phyloP scores from a whole-genome alignment of 441 rosid species.

The Mallotus repandus region DNA sequence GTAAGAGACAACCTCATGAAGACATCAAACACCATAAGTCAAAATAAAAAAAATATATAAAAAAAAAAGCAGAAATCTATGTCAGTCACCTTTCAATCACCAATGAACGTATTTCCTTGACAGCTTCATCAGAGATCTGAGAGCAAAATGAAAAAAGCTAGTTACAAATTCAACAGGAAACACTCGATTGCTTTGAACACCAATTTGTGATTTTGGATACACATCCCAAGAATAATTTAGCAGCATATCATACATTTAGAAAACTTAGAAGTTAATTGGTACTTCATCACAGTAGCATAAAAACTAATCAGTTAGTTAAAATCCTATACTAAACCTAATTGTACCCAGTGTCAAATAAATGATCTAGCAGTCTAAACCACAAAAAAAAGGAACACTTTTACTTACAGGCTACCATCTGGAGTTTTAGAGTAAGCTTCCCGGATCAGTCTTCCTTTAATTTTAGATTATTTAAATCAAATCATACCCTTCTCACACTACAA shows the following conservation, averaged over 20 bases:
- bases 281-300: neutral
- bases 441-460: neutral
- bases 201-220: neutral
- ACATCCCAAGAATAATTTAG: neutral
- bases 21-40: constrained; percentile 3
- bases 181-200: neutral
- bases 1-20: neutral
- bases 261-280: neutral
- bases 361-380: neutral
- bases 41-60: constrained; percentile 17
- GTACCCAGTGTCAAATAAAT: too few relatives aligned
- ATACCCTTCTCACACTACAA: neutral
- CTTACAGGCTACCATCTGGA: neutral
- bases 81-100: constrained; percentile 65
- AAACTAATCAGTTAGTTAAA: neutral
- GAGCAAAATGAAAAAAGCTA: constrained; percentile 20
- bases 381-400: neutral
- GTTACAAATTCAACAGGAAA: constrained; percentile 2
- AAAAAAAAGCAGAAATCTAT: constrained; percentile 14
- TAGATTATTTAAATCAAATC: neutral
- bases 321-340: neutral
- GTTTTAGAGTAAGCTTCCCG: neutral
- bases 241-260: neutral
- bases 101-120: constrained; percentile 65
- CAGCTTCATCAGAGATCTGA: constrained; percentile 92